These are phyloP conservation scores for Mortierella polycephala DNA, from an alignment of 371 early-diverging fungal genomes.

Conservation along the genomic window DNA sequence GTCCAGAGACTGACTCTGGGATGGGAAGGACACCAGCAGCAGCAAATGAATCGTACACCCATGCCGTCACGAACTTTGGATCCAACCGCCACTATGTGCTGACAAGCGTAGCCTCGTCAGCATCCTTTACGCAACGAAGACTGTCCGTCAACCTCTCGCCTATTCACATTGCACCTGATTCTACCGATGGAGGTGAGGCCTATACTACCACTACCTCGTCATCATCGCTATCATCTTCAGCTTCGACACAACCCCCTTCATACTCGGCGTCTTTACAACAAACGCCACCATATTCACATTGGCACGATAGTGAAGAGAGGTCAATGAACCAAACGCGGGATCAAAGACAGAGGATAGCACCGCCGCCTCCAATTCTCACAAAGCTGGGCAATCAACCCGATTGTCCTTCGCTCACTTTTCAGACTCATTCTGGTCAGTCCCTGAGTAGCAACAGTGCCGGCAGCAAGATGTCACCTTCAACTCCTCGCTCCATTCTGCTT, in stretches of 20 bases:
- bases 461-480: slow-evolving; percentile 33
- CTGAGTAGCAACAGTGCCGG: slow-evolving; percentile 19
- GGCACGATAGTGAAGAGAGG: too few relatives aligned
- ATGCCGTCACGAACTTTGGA: neutral
- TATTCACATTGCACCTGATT: slow-evolving; percentile 1
- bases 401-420: slow-evolving; percentile 30
- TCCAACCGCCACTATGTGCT: slow-evolving; percentile 40
- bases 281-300: too few relatives aligned
- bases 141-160: slow-evolving; percentile 14
- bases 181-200: neutral
- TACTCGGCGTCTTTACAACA: too few relatives aligned
- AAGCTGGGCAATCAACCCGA: slow-evolving; percentile 11
- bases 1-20: neutral
- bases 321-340: neutral
- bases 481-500: slow-evolving; percentile 24
- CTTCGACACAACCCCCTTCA: neutral
- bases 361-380: slow-evolving; percentile 33
- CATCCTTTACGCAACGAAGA: slow-evolving; percentile 6
- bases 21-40: neutral
- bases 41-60: slow-evolving; percentile 10
- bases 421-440: slow-evolving; percentile 24
- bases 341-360: neutral
- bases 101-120: slow-evolving; percentile 20
- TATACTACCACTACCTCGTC: neutral
- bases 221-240: slow-evolving; percentile 1